Conservation (phyloP, 2,329 filamentous ascomycete species). For the Magnaporthiopsis rhizophila region DNA sequence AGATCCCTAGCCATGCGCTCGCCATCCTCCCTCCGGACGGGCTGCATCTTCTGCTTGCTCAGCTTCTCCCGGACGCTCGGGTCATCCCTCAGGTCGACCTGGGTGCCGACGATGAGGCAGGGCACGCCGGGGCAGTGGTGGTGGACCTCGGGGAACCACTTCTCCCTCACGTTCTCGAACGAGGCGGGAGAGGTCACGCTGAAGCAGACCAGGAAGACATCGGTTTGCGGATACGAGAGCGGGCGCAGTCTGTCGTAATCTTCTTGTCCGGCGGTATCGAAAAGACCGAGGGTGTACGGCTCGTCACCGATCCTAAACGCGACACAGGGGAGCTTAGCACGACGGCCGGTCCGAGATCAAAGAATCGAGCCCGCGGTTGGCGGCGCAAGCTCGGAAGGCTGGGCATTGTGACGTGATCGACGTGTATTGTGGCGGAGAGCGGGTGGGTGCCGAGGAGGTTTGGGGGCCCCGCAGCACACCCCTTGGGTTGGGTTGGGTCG, state of each 20-base stretch:
- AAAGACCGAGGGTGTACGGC: conserved; percentile 92
- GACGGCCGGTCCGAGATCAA: neutral
- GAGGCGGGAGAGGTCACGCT: conserved; percentile 95
- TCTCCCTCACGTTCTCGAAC: conserved; percentile 98
- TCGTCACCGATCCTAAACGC: conserved; percentile 87
- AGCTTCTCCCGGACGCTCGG: conserved; percentile 82
- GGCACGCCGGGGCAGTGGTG: conserved; percentile 98
- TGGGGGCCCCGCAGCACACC: neutral
- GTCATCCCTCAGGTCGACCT: conserved; percentile 93
- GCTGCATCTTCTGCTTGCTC: conserved; percentile 90
- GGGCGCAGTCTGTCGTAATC: conserved; percentile 97
- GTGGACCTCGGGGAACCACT: conserved; percentile 98
- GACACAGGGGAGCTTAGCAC: neutral
- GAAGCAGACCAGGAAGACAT: conserved; percentile 98
- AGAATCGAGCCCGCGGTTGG: neutral
- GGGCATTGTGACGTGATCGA: neutral
- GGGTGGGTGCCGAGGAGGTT: neutral
- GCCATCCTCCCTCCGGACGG: conserved; percentile 85
- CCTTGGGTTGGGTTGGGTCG: conserved; percentile 8
- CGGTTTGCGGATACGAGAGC: conserved; percentile 94
- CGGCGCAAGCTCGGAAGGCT: neutral
- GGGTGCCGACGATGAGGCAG: conserved; percentile 94
- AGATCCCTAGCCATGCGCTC: conserved; percentile 95
- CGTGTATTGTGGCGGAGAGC: neutral
- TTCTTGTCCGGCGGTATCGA: conserved; percentile 98